Evolutionary conservation across 169 alveolate species (phyloP).

Genomic region (Plasmodium vinckei): DNA sequence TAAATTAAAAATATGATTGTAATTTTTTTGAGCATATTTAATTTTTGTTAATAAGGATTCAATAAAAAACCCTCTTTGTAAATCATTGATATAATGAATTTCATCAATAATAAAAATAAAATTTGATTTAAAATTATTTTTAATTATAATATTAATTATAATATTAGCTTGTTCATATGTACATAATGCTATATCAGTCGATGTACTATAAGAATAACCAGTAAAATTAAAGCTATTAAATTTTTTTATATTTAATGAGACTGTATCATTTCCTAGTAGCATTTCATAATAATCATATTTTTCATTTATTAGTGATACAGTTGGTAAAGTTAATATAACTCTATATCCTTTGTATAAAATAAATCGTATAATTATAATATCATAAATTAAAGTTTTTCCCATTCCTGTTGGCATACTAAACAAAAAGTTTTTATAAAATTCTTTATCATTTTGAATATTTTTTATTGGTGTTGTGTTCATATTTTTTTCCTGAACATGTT

Average conservation of each 20-base stretch:
- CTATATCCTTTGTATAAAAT: constrained; percentile 60
- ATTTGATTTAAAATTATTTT: constrained; percentile 41
- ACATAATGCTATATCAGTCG: constrained; percentile 66
- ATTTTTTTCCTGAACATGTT: background rate
- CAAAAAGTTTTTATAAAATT: constrained; percentile 31
- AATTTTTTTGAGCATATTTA: constrained; percentile 36
- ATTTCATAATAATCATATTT: constrained; percentile 64
- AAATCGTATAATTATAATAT: constrained; percentile 35
- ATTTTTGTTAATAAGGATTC: constrained; percentile 57
- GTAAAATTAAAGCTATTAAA: constrained; percentile 52
- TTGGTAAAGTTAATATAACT: constrained; percentile 44
- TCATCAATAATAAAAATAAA: constrained; percentile 59
- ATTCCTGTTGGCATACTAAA: constrained; percentile 71
- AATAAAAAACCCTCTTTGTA: constrained; percentile 19
- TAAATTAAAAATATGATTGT: constrained; percentile 1
- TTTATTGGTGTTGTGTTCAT: background rate
- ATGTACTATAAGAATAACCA: constrained; percentile 35
- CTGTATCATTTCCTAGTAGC: constrained; percentile 59
- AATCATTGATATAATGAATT: constrained; percentile 56
- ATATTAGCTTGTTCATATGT: constrained; percentile 73
- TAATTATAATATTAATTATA: constrained; percentile 45
- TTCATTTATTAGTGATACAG: constrained; percentile 55
- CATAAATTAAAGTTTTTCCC: constrained; percentile 70
- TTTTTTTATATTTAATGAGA: constrained; percentile 56
- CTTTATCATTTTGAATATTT: background rate